Evolutionary conservation across 2,329 filamentous ascomycete species (phyloP).

Genomic region (Colletotrichum abscissum): DNA sequence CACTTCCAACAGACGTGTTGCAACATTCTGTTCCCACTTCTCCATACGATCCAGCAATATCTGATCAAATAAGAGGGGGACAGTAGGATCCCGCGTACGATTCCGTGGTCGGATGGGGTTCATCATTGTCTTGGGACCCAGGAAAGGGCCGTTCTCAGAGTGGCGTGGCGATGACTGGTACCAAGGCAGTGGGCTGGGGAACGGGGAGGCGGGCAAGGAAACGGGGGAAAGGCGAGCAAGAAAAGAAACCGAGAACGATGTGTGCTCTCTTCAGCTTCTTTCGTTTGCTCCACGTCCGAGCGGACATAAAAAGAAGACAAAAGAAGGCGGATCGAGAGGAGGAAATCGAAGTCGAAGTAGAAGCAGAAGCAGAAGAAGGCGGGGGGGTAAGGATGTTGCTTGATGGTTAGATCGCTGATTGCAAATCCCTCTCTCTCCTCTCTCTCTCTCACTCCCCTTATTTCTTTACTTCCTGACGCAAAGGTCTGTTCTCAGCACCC

Average conservation of each 20-base stretch:
- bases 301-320: neutral
- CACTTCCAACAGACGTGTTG: neutral
- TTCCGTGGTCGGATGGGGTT: neutral
- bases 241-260: neutral
- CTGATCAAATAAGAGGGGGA: conserved; percentile 22
- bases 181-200: conserved; percentile 7
- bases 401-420: neutral
- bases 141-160: neutral
- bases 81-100: neutral
- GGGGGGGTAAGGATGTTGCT: neutral
- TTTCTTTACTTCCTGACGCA: conserved; percentile 66
- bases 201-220: neutral
- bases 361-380: neutral
- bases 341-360: neutral
- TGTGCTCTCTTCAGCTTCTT: neutral
- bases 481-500: conserved; percentile 88
- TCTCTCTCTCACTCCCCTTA: neutral
- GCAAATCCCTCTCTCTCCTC: neutral
- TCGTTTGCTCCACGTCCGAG: conserved; percentile 6
- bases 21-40: neutral
- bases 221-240: neutral
- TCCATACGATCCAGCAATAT: conserved; percentile 17
- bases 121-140: neutral
- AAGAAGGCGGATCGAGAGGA: neutral
- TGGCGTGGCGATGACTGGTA: neutral